Conservation (phyloP, 352 stramenopile genomes). For the Phytophthora multivora region DNA sequence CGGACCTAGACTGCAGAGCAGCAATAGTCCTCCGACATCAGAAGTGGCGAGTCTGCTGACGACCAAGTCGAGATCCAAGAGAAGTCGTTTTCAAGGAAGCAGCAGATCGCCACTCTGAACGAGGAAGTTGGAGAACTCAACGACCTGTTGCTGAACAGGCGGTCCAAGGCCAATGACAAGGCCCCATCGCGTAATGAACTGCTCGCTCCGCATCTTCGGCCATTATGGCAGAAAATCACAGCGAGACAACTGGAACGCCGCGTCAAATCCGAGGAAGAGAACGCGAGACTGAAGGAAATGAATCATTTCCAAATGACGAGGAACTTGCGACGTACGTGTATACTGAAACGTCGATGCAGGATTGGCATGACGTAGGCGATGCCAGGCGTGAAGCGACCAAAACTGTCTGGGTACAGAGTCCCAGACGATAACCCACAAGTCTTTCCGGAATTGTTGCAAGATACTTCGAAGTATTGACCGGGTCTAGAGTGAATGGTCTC, state of each 20-base stretch:
- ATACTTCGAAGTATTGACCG: too few species aligned
- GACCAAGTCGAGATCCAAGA: neutral
- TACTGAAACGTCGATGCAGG: slow-evolving; percentile 27
- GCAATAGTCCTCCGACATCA: neutral
- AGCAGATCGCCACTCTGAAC: slow-evolving; percentile 18
- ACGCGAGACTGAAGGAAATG: slow-evolving; percentile 23
- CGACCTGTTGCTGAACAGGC: slow-evolving; percentile 8
- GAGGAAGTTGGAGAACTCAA: slow-evolving; percentile 13
- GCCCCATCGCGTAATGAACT: neutral
- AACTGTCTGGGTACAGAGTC: neutral
- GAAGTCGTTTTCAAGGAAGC: slow-evolving; percentile 19
- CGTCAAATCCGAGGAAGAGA: slow-evolving; percentile 25
- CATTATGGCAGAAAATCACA: slow-evolving; percentile 34
- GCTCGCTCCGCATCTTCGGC: slow-evolving; percentile 1
- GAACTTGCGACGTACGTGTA: slow-evolving; percentile 27
- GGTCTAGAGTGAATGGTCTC: slow-evolving; percentile 24
- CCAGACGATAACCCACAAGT: slow-evolving; percentile 16
- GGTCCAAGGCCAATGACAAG: neutral
- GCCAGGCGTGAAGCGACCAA: slow-evolving; percentile 13
- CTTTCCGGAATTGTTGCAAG: slow-evolving; percentile 16
- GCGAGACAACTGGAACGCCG: slow-evolving; percentile 23
- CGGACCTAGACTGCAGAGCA: neutral
- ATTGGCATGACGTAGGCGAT: slow-evolving; percentile 27
- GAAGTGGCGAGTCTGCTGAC: neutral
- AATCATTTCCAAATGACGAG: slow-evolving; percentile 33